Evolutionary conservation across 176 grass and related monocot genomes (phyloP).

Genomic region (Zea luxurians): DNA sequence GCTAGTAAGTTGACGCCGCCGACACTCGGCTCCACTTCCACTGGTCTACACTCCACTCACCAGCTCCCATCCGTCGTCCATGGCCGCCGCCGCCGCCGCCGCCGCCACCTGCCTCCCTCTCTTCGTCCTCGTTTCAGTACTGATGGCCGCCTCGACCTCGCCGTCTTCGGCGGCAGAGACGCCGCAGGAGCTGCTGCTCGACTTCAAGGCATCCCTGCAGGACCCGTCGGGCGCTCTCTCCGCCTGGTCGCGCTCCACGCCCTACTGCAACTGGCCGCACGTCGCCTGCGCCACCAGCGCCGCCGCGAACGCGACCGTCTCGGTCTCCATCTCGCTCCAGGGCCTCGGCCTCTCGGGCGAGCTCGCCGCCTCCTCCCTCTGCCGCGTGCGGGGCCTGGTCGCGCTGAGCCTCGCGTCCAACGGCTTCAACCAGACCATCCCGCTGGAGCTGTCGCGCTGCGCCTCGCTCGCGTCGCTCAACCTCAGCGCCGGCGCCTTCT

Average conservation of each 20-base stretch:
- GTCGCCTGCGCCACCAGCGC: slow-evolving; percentile 51
- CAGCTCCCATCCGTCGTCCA: slow-evolving; percentile 15
- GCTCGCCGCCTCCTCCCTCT: slow-evolving; percentile 50
- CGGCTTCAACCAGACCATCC: slow-evolving; percentile 66
- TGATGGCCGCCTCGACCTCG: slow-evolving; percentile 12
- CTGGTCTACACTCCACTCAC: background rate
- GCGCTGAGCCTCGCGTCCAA: slow-evolving; percentile 62
- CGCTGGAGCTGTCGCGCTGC: slow-evolving; percentile 66
- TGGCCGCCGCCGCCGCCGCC: slow-evolving; percentile 31
- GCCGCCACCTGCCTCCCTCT: background rate
- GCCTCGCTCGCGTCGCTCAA: slow-evolving; percentile 55
- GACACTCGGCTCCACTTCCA: background rate
- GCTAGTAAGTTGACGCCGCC: background rate
- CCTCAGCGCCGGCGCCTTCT: slow-evolving; percentile 53
- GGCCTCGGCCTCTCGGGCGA: slow-evolving; percentile 63
- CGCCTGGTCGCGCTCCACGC: slow-evolving; percentile 46
- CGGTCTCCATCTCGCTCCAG: slow-evolving; percentile 45
- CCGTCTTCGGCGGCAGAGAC: background rate
- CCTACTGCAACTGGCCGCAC: slow-evolving; percentile 70
- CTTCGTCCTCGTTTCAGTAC: slow-evolving; percentile 27
- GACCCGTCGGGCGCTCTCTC: slow-evolving; percentile 59
- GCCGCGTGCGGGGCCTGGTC: slow-evolving; percentile 50
- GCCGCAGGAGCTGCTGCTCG: slow-evolving; percentile 49
- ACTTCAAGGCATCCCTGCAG: slow-evolving; percentile 54
- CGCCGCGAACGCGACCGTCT: background rate